These are phyloP conservation scores for Populus trichocarpa DNA, from an alignment of 441 rosid species.

Conservation along the genomic window DNA sequence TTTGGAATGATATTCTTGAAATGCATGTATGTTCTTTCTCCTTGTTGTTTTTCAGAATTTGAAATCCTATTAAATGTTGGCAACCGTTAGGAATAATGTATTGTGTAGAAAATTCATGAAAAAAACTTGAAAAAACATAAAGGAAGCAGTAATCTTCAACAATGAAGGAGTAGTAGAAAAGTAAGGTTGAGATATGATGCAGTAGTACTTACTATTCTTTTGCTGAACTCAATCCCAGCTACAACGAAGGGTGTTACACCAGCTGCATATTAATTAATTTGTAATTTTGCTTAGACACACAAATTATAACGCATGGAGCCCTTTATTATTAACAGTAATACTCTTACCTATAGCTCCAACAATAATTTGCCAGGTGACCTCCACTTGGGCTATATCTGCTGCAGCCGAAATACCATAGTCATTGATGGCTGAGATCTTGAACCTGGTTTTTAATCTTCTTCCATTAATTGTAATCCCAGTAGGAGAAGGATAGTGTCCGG, in stretches of 20 bases:
- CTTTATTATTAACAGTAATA: neutral
- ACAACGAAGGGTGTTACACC: slow-evolving; percentile 75
- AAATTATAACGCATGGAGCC: neutral
- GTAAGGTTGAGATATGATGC: neutral
- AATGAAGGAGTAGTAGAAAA: neutral
- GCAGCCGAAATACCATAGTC: slow-evolving; percentile 27
- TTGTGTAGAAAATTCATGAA: no score
- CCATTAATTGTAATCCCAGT: neutral
- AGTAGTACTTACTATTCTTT: slow-evolving; percentile 63
- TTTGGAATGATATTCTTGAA: no score
- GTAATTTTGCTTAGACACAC: neutral
- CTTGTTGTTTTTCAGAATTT: no score
- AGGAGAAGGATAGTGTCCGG: neutral
- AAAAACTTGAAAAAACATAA: neutral
- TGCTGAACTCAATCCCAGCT: slow-evolving; percentile 89
- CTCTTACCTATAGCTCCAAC: slow-evolving; percentile 62
- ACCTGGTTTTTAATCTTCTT: slow-evolving; percentile 8
- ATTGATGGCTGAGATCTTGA: slow-evolving; percentile 31
- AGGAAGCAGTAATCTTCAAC: neutral
- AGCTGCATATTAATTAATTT: slow-evolving; percentile 45
- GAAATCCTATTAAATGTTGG: no score
- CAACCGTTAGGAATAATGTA: no score
- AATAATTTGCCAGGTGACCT: slow-evolving; percentile 69
- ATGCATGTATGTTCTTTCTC: no score
- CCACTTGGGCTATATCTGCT: slow-evolving; percentile 38